Evolutionary conservation across 1,284 basidiomycete species (phyloP), one percentile per base, ranked within the genome.

Genomic region (Rhodotorula sp.): DNA sequence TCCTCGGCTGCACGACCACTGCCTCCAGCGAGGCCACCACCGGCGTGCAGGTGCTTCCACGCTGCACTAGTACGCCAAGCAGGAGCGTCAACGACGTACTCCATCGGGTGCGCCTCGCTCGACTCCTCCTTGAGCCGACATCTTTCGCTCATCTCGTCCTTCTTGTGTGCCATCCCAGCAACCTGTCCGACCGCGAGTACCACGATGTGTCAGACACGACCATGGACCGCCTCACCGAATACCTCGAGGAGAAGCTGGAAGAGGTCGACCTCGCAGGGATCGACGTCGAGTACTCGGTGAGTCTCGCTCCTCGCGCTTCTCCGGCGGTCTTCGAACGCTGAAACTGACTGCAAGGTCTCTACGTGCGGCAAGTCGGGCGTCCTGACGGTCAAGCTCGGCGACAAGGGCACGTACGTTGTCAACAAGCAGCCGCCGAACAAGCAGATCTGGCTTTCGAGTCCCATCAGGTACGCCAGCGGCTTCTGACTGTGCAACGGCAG

Each of bases 371-470:
- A 92, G 91, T 88, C 89, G 76, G 96, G 96, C 41, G 96, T 99
- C 46, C 83, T 99, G 70, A 99, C 93, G 4, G 87, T 98, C 63
- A 85, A 86, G 60, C 85, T 97, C 25, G 93, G 91, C 49, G 84
- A 87, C 13, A 85, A 90, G 73, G 95, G 95, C 25, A 98, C 92
- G n/a, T 99, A 97, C 83, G 96, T 98, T 54, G 91, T 99, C 84
- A 99, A 99, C 84, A 99, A 99, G 85, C 96, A 99, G 82, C 96
- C 96, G 14, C 96, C 97, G 9, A 98, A 98, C 81, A 93, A 94
- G 82, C 97, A 99, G 82, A 98, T 99, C 80, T 99, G 96, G 96
- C 85, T 99, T 48, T 95, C 92, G 17, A 96, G 93, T 49, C 96
- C 96, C 0, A 27, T 73, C 54, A 67, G 65, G 71, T 68, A 17